These are phyloP conservation scores for Wickerhamomyces ciferrii DNA, from an alignment of 805 yeast species.

Conservation along the genomic window DNA sequence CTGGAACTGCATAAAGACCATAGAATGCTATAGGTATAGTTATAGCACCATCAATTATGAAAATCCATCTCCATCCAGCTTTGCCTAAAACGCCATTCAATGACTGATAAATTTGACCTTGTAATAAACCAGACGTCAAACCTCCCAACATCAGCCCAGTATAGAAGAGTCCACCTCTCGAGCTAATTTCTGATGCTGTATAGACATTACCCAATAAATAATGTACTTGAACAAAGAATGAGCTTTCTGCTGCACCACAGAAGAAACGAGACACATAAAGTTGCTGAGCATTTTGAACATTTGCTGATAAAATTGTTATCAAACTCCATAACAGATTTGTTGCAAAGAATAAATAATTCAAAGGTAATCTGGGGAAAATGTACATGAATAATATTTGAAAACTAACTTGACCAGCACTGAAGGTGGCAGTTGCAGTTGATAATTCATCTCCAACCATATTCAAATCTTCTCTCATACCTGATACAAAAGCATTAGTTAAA, in stretches of 20 bases:
- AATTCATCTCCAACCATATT: conserved; percentile 50
- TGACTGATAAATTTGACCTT: conserved; percentile 34
- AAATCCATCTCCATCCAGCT: conserved; percentile 57
- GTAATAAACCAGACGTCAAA: conserved; percentile 31
- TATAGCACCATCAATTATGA: conserved; percentile 57
- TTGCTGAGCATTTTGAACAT: conserved; percentile 41
- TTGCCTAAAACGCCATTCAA: conserved; percentile 33
- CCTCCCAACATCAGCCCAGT: conserved; percentile 32
- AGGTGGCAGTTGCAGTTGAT: conserved; percentile 52
- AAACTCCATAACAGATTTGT: conserved; percentile 65
- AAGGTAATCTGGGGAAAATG: conserved; percentile 49
- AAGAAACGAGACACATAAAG: conserved; percentile 33
- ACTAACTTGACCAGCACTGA: conserved; percentile 56
- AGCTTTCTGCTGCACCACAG: conserved; percentile 38
- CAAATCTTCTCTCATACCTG: conserved; percentile 55
- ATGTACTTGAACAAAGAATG: conserved; percentile 57
- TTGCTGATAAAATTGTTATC: conserved; percentile 51
- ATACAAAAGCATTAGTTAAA: conserved; percentile 58
- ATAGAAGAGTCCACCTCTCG: conserved; percentile 48
- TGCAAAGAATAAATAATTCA: conserved; percentile 40
- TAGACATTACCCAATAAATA: conserved; percentile 21
- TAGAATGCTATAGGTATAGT: conserved; percentile 52
- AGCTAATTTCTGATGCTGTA: no score
- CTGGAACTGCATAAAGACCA: conserved; percentile 48
- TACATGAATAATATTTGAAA: conserved; percentile 65